Percentiles rank a stretch among this genome's conserved stretches.
Evolutionary conservation across 148 eudicot species (phyloP).

Genomic region (Nyssa sinensis): DNA sequence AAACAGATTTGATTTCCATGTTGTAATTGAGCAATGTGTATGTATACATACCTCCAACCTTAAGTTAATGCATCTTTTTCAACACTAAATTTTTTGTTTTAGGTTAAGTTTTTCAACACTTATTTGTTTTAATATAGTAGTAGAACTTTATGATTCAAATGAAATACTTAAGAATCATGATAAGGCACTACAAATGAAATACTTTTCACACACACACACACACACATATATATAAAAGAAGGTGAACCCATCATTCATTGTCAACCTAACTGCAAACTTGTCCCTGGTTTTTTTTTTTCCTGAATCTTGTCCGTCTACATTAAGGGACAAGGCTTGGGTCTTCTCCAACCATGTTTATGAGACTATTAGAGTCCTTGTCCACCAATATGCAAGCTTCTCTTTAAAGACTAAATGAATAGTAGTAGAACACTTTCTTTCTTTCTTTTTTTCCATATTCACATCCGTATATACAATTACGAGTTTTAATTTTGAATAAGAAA

Average conservation of each 20-base stretch:
- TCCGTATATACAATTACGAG: no score
- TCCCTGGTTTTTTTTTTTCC: slow-evolving; percentile 15
- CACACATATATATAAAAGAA: not conserved
- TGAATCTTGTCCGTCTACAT: not conserved
- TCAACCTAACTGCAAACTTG: slow-evolving; percentile 13
- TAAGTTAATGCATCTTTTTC: slow-evolving; percentile 6
- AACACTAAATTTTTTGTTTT: no score
- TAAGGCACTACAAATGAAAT: no score
- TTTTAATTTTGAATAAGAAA: no score
- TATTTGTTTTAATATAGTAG: not conserved
- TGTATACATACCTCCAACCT: not conserved
- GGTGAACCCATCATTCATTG: slow-evolving; percentile 15
- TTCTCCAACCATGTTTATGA: slow-evolving; percentile 4
- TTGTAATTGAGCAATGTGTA: not conserved
- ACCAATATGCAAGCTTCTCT: not conserved
- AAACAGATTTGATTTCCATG: slow-evolving; percentile 1
- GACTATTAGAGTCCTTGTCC: not conserved
- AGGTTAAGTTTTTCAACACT: no score
- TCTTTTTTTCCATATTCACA: no score
- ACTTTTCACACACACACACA: not conserved
- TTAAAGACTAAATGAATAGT: not conserved
- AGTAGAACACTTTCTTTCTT: no score
- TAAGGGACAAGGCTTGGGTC: not conserved
- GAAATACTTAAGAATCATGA: no score
- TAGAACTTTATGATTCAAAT: not conserved